Percentiles rank a stretch among this genome's conserved stretches.
Evolutionary conservation across 768 basidiomycete genomes (phyloP).

Genomic region (Podaxis sp.): DNA sequence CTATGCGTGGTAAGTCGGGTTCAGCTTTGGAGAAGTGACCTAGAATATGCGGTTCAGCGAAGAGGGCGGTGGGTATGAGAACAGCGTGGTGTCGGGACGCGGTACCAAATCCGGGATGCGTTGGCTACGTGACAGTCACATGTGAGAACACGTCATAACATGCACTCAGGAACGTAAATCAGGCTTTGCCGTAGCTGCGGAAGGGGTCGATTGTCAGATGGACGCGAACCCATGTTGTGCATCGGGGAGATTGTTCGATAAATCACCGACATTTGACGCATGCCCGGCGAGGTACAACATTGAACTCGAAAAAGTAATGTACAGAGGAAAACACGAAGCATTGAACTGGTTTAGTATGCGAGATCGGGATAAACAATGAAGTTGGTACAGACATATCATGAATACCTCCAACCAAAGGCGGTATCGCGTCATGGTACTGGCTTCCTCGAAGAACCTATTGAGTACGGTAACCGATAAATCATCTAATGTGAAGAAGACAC

Average conservation of each 20-base stretch:
- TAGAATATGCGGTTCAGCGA: not conserved
- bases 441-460: not conserved
- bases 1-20: not conserved
- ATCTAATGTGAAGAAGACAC: not conserved
- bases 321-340: not conserved
- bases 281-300: not conserved
- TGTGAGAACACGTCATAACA: not conserved
- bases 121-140: slow-evolving; percentile 5
- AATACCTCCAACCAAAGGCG: not conserved
- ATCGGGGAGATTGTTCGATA: not conserved
- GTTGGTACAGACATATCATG: not conserved
- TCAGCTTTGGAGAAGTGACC: not conserved
- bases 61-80: slow-evolving; percentile 5
- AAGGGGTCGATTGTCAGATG: not conserved
- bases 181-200: not conserved
- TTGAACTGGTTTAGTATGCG: not conserved
- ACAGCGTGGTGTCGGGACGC: not conserved
- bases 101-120: not conserved
- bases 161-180: not conserved
- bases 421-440: not conserved
- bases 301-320: not conserved
- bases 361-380: not conserved
- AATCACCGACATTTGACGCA: not conserved
- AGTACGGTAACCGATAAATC: not conserved
- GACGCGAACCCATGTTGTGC: not conserved